These are phyloP conservation scores for Cladosporium sp. DNA, from an alignment of 2,329 filamentous ascomycete genomes.

Conservation along the genomic window DNA sequence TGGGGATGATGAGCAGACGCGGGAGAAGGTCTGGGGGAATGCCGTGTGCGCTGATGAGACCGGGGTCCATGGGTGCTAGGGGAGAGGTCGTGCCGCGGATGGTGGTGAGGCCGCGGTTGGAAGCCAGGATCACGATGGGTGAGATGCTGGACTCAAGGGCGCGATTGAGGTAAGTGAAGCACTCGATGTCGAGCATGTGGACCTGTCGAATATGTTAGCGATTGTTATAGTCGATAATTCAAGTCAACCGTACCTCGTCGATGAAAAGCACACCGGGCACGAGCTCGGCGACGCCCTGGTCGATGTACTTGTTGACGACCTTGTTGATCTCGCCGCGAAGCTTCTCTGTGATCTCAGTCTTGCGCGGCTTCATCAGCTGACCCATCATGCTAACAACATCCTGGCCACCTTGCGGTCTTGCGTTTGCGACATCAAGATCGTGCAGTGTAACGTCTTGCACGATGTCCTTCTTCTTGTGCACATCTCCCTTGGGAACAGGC, in stretches of 20 bases:
- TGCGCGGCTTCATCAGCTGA: constrained; percentile 98
- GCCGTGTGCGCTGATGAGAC: constrained; percentile 77
- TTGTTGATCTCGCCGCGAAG: constrained; percentile 96
- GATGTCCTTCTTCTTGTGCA: constrained; percentile 99
- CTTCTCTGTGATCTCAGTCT: constrained; percentile 99
- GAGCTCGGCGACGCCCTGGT: constrained; percentile 94
- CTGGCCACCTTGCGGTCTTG: constrained; percentile 91
- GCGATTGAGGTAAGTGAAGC: constrained; percentile 97
- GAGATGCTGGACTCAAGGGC: constrained; percentile 94
- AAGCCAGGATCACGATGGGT: constrained; percentile 95
- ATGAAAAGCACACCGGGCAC: constrained; percentile 99
- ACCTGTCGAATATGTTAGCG: constrained; percentile 58
- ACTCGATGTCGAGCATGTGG: constrained; percentile 99
- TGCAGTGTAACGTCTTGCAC: constrained; percentile 98
- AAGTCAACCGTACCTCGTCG: constrained; percentile 71
- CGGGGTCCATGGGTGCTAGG: constrained; percentile 61
- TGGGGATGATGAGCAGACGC: constrained; percentile 93
- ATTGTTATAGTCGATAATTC: neutral
- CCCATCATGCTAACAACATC: constrained; percentile 99
- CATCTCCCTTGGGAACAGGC: constrained; percentile 96
- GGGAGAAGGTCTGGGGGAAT: constrained; percentile 91
- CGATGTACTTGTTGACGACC: constrained; percentile 98
- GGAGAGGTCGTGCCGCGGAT: constrained; percentile 69
- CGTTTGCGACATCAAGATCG: constrained; percentile 93
- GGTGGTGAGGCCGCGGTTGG: constrained; percentile 90